Conservation (phyloP, 2,329 filamentous ascomycete genomes). For the Fusarium stilboides region DNA sequence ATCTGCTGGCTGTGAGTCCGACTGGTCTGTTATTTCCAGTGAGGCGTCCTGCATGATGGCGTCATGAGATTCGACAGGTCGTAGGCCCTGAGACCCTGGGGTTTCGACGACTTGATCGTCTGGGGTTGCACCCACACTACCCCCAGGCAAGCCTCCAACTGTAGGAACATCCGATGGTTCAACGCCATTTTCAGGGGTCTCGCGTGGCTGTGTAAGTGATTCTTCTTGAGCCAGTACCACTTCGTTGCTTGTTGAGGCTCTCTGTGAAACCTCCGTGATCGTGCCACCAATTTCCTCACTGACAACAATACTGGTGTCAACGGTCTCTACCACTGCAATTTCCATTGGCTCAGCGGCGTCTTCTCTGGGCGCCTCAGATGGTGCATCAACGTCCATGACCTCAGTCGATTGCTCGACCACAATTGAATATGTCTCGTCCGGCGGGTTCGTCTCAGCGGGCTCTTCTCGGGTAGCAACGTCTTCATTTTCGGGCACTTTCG, state of each 20-base stretch:
- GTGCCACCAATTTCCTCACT: slow-evolving; percentile 21
- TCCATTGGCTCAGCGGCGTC: slow-evolving; percentile 8
- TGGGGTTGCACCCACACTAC: slow-evolving; percentile 7
- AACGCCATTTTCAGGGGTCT: slow-evolving; percentile 24
- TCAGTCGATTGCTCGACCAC: slow-evolving; percentile 20
- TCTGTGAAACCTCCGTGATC: slow-evolving; percentile 11
- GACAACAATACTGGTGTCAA: slow-evolving; percentile 29
- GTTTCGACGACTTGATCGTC: slow-evolving; percentile 7
- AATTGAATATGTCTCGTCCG: slow-evolving; percentile 5
- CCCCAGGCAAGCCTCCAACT: slow-evolving; percentile 7
- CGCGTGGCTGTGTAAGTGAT: slow-evolving; percentile 13
- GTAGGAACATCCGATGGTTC: slow-evolving; percentile 14
- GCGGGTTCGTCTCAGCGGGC: background rate
- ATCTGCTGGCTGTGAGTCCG: slow-evolving; percentile 11
- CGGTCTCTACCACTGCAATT: slow-evolving; percentile 13
- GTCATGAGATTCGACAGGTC: slow-evolving; percentile 28
- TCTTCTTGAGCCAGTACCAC: slow-evolving; percentile 17
- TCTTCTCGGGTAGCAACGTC: background rate
- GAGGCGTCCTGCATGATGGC: slow-evolving; percentile 35
- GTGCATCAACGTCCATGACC: slow-evolving; percentile 46
- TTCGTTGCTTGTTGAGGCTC: slow-evolving; percentile 11
- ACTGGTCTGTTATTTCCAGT: slow-evolving; percentile 13
- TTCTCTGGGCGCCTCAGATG: background rate
- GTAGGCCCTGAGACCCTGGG: slow-evolving; percentile 17
- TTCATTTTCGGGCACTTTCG: slow-evolving; percentile 4